Evolutionary conservation across 2,329 filamentous ascomycete genomes (phyloP), one percentile per base, ranked within the genome.

Genomic region (Trichophyton benhamiae): DNA sequence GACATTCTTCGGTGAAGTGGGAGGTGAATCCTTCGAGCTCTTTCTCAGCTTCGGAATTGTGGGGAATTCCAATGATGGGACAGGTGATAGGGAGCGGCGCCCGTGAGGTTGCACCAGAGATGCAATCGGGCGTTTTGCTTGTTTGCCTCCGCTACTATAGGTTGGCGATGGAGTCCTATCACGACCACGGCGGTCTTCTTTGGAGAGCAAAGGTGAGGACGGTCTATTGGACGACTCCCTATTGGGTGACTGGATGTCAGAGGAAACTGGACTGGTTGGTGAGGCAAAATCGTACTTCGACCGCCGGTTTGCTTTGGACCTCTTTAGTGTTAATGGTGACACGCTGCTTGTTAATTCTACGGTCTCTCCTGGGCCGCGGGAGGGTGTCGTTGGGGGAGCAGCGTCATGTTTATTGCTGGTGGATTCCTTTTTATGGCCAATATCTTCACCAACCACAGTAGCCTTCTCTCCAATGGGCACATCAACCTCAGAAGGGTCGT

Each of bases 391-490:
- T 30, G 33, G 20, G 22, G 30, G 25, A 20, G 30, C 30, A 6
- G 15, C 4, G 11, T 7, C 15, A 20, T 22, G 5, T 17, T 22
- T 30, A 11, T 58, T 15, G 9, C 15, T 17, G 30, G 7, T 36
- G 13, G 36, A 13, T 13, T 58, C 57, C 20, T 17, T 48, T 9
- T 22, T 20, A 27, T 58, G 27, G 17, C 25, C 13, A 17, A 36
- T 15, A 27, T 30, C 41, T 2, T 38, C 38, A 9, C 57, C 63
- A 55, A 60, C 25, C 57, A 62, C 58, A 41, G 55, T 55, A 38
- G 61, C 61, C 42, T 60, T 52, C 60, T 84, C 84, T 25, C 84
- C 83, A 66, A 86, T 83, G 7, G 84, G 84, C 42, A 86, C 76
- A 61, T 85, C 81, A 62, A 85, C 75, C 64, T 83, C 79, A 62